Conservation (phyloP, 2,329 filamentous ascomycete species). For the Mycogone perniciosa region DNA sequence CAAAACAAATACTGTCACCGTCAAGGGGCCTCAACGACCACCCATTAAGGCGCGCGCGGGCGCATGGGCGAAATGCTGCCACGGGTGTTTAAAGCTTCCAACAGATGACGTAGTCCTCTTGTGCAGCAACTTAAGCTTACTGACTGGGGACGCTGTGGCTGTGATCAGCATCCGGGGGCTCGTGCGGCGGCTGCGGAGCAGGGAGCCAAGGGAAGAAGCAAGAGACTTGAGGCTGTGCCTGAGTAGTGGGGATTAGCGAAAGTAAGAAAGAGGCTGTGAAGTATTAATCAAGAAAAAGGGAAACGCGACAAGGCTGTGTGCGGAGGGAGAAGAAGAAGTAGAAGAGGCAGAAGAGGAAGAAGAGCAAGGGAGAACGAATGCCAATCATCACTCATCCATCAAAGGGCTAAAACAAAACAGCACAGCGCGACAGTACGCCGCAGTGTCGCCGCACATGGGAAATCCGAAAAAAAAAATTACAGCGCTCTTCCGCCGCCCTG, state of each 20-base stretch:
- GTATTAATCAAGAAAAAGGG: background rate
- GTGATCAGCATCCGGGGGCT: slow-evolving; percentile 10
- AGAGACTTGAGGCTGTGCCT: slow-evolving; percentile 6
- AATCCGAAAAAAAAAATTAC: no score
- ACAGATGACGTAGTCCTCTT: slow-evolving; percentile 8
- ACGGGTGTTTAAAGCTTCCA: slow-evolving; percentile 1
- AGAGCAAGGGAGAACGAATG: background rate
- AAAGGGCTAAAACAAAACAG: background rate
- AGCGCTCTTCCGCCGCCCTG: no score
- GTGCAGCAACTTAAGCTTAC: slow-evolving; percentile 4
- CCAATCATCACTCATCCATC: background rate
- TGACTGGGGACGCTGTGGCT: slow-evolving; percentile 10
- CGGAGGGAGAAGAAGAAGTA: background rate
- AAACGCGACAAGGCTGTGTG: background rate
- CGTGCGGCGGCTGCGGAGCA: background rate
- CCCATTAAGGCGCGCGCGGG: slow-evolving; percentile 10
- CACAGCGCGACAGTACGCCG: no score
- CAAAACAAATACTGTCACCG: background rate
- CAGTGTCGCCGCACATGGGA: no score
- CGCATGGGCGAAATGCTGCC: slow-evolving; percentile 9
- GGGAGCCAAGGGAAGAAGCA: background rate
- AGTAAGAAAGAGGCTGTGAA: background rate
- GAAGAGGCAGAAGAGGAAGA: background rate
- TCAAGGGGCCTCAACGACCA: slow-evolving; percentile 12
- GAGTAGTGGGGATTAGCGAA: background rate